Evolutionary conservation across 352 stramenopile species (phyloP).

Genomic region (Pythium utonaiense): DNA sequence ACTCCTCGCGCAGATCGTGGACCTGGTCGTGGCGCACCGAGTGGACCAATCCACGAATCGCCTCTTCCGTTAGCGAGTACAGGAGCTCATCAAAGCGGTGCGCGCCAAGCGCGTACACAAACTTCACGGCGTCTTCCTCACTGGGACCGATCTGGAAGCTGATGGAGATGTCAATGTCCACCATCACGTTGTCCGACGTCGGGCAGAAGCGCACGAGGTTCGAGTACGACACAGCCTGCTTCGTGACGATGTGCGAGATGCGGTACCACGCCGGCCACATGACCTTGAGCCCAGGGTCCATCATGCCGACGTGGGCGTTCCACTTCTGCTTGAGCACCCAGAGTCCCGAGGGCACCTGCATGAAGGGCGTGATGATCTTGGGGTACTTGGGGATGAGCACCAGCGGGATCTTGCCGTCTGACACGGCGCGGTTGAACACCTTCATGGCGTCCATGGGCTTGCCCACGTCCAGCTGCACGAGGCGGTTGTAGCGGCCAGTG

Average conservation of each 20-base stretch:
- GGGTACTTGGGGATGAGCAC: conserved; percentile 61
- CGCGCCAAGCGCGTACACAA: conserved; percentile 82
- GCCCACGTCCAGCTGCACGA: conserved; percentile 53
- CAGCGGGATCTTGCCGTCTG: conserved; percentile 56
- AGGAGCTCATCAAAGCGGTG: conserved; percentile 84
- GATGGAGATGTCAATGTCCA: conserved; percentile 88
- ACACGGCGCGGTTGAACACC: conserved; percentile 52
- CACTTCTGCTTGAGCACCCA: conserved; percentile 86
- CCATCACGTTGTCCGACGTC: conserved; percentile 86
- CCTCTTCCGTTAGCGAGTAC: conserved; percentile 71
- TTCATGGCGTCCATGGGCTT: conserved; percentile 51
- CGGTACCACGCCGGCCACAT: conserved; percentile 77
- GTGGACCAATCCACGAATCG: conserved; percentile 77
- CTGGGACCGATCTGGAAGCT: conserved; percentile 84
- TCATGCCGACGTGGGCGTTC: conserved; percentile 75
- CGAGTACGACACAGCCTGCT: conserved; percentile 80
- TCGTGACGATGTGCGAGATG: conserved; percentile 86
- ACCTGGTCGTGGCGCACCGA: conserved; percentile 82
- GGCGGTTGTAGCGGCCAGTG: conserved; percentile 30
- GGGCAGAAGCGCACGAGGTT: conserved; percentile 68
- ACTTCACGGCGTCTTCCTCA: conserved; percentile 70
- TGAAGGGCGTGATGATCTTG: conserved; percentile 46
- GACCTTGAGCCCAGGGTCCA: conserved; percentile 74
- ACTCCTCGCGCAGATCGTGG: conserved; percentile 77
- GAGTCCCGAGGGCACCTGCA: conserved; percentile 61